phyloP scores from a whole-genome alignment of 139 green algal genomes.

The Deuterostichococcus epilithicus region DNA sequence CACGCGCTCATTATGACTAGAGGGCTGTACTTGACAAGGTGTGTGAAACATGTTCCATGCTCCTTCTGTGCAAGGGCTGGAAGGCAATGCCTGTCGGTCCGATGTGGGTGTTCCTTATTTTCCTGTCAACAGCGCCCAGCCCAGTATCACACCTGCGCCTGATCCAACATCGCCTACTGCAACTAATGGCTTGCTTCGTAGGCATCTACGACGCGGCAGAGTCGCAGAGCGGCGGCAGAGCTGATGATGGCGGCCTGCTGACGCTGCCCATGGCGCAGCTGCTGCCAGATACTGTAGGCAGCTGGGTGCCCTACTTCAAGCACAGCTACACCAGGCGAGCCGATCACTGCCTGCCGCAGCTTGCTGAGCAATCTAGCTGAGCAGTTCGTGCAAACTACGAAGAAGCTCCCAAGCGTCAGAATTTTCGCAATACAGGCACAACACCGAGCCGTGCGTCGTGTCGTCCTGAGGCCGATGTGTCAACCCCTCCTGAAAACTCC shows the following conservation, averaged over 20 bases:
- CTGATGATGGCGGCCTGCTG: not conserved
- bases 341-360: not conserved
- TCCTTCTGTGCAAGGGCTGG: not conserved
- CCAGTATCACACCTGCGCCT: too few species aligned
- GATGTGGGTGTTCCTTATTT: not conserved
- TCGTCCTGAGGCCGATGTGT: too few species aligned
- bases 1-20: too few species aligned
- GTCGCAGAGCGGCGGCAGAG: not conserved
- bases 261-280: not conserved
- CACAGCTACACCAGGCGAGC: constrained; percentile 18
- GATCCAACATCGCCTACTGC: too few species aligned
- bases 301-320: constrained; percentile 1
- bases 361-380: not conserved
- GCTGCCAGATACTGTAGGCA: not conserved
- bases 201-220: not conserved
- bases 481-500: not conserved
- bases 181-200: too few species aligned
- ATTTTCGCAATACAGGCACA: too few species aligned
- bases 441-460: too few species aligned
- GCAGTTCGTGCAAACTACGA: too few species aligned
- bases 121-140: not conserved
- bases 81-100: not conserved
- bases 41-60: not conserved
- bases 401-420: too few species aligned
- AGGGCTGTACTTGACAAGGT: too few species aligned